phyloP scores from a whole-genome alignment of 148 eudicot genomes.

The Nyssa sinensis region DNA sequence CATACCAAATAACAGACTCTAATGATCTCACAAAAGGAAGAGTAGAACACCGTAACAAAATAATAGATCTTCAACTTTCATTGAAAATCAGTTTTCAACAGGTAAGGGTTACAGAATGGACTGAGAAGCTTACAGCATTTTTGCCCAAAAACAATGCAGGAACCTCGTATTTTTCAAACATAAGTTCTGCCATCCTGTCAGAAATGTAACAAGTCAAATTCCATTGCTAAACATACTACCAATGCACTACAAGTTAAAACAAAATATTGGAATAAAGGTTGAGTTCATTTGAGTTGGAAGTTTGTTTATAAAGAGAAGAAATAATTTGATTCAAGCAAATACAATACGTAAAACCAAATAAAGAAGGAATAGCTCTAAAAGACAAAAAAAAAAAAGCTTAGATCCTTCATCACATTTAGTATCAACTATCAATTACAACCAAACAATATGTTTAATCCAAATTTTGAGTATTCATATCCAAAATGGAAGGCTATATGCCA shows the following conservation, averaged over 20 bases:
- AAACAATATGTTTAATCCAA: neutral
- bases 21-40: slow-evolving; percentile 10
- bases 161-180: slow-evolving; percentile 96
- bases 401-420: neutral
- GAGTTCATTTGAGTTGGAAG: neutral
- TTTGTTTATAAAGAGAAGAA: neutral
- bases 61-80: neutral
- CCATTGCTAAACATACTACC: neutral
- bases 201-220: slow-evolving; percentile 17
- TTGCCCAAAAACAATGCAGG: slow-evolving; percentile 97
- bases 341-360: neutral
- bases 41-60: neutral
- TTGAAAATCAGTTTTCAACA: neutral
- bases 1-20: slow-evolving; percentile 13
- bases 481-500: too few species aligned
- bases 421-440: neutral
- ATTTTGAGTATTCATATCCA: too few species aligned
- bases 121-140: slow-evolving; percentile 73
- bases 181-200: slow-evolving; percentile 92
- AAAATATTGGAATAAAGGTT: slow-evolving; percentile 2
- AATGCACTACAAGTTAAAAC: neutral
- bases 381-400: neutral
- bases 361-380: neutral
- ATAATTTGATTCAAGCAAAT: neutral
- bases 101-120: slow-evolving; percentile 5